These are phyloP conservation scores for Verticillium albo-atrum DNA, from an alignment of 2,329 filamentous ascomycete genomes.

Conservation along the genomic window DNA sequence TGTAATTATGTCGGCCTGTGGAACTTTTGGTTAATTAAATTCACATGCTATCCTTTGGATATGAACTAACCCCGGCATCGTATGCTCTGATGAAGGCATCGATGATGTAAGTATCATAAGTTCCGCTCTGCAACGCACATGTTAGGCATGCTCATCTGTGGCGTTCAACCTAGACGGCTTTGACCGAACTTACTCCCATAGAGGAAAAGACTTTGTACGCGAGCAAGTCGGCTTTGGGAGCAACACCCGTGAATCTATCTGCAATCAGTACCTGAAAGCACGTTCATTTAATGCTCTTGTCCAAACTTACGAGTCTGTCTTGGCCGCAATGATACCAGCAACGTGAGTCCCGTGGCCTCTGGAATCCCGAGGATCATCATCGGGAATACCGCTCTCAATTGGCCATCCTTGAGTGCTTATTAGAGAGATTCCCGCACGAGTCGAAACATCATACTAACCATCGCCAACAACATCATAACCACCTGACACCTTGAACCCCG, in stretches of 20 bases:
- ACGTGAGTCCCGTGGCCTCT: constrained; percentile 38
- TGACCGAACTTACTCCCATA: neutral
- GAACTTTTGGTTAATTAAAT: no score
- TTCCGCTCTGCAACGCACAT: constrained; percentile 27
- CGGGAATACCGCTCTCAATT: constrained; percentile 7
- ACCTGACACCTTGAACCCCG: constrained; percentile 34
- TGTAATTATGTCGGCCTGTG: constrained; percentile 9
- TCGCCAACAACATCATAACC: constrained; percentile 39
- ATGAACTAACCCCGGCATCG: neutral
- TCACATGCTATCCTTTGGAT: no score
- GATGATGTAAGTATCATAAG: constrained; percentile 7
- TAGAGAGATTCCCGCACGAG: neutral
- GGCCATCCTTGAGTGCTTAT: neutral
- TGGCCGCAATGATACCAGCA: constrained; percentile 44
- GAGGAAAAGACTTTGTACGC: constrained; percentile 37
- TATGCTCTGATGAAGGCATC: neutral
- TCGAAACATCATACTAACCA: constrained; percentile 7
- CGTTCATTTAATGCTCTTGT: no score
- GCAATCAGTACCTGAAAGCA: neutral
- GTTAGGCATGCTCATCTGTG: neutral
- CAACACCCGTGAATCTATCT: constrained; percentile 36
- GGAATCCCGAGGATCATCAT: constrained; percentile 28
- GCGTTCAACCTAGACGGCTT: neutral
- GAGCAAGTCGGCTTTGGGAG: constrained; percentile 37
- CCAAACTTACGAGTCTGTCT: constrained; percentile 26